A percentile compares a stretch with the other conserved stretches of the same genome.
Evolutionary conservation across 2,329 filamentous ascomycete genomes (phyloP).

Genomic region (Colletotrichum aenigma): DNA sequence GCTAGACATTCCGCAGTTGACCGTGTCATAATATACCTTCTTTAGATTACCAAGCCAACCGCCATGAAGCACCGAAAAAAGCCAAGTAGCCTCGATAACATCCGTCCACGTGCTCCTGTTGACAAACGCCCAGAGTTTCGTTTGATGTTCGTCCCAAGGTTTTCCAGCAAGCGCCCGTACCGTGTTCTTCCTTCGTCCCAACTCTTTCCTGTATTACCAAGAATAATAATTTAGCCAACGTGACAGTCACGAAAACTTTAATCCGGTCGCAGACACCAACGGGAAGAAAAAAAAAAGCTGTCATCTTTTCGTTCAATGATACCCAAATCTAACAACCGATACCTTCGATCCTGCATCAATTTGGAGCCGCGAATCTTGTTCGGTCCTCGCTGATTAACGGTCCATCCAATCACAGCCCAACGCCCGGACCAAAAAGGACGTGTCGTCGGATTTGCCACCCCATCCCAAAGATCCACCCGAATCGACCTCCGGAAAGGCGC

Average conservation of each 20-base stretch:
- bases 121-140: not conserved
- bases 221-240: not conserved
- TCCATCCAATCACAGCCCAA: not conserved
- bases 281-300: not conserved
- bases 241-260: not conserved
- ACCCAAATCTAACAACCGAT: not conserved
- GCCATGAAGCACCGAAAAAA: not conserved
- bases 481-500: conserved; percentile 12
- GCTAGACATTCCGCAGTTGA: too few relatives aligned
- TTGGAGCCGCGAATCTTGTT: not conserved
- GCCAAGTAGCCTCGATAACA: not conserved
- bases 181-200: not conserved
- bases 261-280: not conserved
- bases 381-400: not conserved
- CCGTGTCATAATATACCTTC: too few relatives aligned
- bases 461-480: not conserved
- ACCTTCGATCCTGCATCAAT: not conserved
- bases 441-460: conserved; percentile 3
- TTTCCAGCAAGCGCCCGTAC: not conserved
- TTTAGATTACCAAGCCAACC: not conserved
- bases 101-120: not conserved
- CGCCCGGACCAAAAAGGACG: not conserved
- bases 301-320: not conserved
- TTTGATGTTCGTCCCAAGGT: conserved; percentile 16
- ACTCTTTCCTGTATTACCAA: not conserved